phyloP scores from a whole-genome alignment of 768 basidiomycete species.

The Cyathus striatus region DNA sequence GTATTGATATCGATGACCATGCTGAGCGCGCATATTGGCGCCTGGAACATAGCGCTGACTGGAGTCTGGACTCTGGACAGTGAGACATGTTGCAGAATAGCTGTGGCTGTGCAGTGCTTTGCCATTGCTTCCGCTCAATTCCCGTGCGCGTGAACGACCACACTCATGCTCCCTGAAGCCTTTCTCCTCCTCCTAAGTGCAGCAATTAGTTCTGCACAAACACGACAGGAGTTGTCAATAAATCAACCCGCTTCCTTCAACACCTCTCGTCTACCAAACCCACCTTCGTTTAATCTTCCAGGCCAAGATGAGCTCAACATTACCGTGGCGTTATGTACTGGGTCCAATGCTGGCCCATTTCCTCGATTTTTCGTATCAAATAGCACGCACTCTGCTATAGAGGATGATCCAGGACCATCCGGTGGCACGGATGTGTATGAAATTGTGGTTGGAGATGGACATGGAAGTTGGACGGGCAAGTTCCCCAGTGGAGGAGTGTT shows the following conservation, averaged over 20 bases:
- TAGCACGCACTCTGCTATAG: constrained; percentile 22
- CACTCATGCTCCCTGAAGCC: constrained; percentile 32
- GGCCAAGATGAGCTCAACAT: constrained; percentile 31
- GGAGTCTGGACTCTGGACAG: too few relatives aligned
- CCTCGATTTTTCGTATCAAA: constrained; percentile 63
- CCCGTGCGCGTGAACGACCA: too few relatives aligned
- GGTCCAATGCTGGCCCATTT: constrained; percentile 13
- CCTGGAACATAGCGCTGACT: too few relatives aligned
- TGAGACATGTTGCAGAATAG: too few relatives aligned
- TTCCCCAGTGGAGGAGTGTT: constrained; percentile 47
- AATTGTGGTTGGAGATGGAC: constrained; percentile 41
- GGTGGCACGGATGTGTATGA: constrained; percentile 40
- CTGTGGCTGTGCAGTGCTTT: too few relatives aligned
- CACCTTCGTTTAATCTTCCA: constrained; percentile 37
- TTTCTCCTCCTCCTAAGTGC: constrained; percentile 28
- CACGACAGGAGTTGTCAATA: constrained; percentile 23
- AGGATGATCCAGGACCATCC: constrained; percentile 26
- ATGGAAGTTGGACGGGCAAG: constrained; percentile 45
- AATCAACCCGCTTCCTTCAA: constrained; percentile 30
- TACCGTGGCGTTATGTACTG: constrained; percentile 45
- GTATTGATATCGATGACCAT: too few relatives aligned
- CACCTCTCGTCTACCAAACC: constrained; percentile 20
- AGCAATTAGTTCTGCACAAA: constrained; percentile 24
- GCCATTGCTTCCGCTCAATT: too few relatives aligned
- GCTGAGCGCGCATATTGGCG: too few relatives aligned